These are phyloP conservation scores for Leccinum proliferum DNA, from an alignment of 1,284 basidiomycete species.

Conservation along the genomic window DNA sequence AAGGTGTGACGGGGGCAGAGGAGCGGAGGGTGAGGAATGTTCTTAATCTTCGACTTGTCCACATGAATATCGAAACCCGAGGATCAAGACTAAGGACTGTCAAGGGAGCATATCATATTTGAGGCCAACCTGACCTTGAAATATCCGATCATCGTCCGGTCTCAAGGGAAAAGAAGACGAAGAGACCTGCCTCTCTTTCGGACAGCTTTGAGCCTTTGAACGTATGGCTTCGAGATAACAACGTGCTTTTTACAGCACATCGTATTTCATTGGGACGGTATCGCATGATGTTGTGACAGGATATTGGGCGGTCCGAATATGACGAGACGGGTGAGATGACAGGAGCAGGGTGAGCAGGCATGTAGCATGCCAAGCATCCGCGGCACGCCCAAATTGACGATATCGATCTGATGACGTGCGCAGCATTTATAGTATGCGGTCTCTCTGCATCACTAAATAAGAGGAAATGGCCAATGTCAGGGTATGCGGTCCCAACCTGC, in stretches of 20 bases:
- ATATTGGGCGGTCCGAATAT: constrained; percentile 15
- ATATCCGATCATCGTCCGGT: constrained; percentile 41
- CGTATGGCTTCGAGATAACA: constrained; percentile 77
- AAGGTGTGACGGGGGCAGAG: constrained; percentile 89
- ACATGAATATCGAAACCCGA: constrained; percentile 10
- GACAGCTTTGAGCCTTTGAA: constrained; percentile 38
- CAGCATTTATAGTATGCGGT: no score
- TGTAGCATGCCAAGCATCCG: no score
- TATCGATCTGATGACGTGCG: no score
- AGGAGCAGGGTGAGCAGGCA: constrained; percentile 16
- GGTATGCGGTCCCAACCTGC: no score
- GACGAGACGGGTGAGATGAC: constrained; percentile 21
- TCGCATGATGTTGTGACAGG: constrained; percentile 26
- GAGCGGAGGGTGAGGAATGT: constrained; percentile 46
- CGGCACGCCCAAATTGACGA: no score
- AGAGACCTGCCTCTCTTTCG: constrained; percentile 37
- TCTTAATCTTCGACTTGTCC: constrained; percentile 17
- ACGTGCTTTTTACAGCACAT: constrained; percentile 69
- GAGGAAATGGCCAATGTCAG: no score
- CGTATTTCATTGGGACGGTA: constrained; percentile 56
- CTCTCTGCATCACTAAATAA: no score
- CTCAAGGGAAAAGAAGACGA: constrained; percentile 36
- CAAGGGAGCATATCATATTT: constrained; percentile 19
- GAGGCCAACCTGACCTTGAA: constrained; percentile 36
- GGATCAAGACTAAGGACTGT: neutral